Conservation (phyloP, 2,329 filamentous ascomycete genomes). For the Thielaviopsis ethacetica region DNA sequence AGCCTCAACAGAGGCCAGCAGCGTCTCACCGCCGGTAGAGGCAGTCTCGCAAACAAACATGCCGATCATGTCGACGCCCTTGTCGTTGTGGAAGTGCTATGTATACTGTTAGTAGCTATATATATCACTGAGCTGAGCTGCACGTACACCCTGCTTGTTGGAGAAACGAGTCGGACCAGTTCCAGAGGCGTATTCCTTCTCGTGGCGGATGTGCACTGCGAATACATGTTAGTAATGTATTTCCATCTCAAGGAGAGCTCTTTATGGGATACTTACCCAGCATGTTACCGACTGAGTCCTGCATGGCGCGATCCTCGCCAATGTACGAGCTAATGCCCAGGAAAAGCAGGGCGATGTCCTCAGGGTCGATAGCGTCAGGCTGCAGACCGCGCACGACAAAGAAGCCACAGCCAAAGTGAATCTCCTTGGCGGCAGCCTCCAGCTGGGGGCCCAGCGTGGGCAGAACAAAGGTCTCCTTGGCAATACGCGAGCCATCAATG, state of each 20-base stretch:
- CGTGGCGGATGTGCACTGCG: slow-evolving; percentile 25
- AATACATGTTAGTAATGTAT: slow-evolving; percentile 10
- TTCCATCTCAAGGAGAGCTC: too few relatives aligned
- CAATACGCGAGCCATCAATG: slow-evolving; percentile 23
- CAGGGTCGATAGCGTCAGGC: slow-evolving; percentile 27
- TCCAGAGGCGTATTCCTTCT: slow-evolving; percentile 26
- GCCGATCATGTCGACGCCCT: slow-evolving; percentile 31
- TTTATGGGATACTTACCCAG: slow-evolving; percentile 22
- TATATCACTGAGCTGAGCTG: background rate
- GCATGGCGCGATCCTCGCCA: slow-evolving; percentile 34
- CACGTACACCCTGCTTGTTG: slow-evolving; percentile 25
- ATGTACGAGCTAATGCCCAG: slow-evolving; percentile 40
- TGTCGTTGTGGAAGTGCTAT: slow-evolving; percentile 26
- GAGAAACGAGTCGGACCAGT: slow-evolving; percentile 32
- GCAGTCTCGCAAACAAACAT: slow-evolving; percentile 30
- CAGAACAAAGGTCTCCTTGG: slow-evolving; percentile 24
- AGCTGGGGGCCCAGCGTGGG: slow-evolving; percentile 22
- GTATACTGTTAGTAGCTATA: background rate
- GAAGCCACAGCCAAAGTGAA: slow-evolving; percentile 32
- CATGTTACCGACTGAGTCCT: slow-evolving; percentile 31
- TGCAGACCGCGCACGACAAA: slow-evolving; percentile 38
- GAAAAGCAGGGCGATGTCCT: slow-evolving; percentile 40
- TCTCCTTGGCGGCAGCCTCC: slow-evolving; percentile 18
- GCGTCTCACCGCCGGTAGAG: slow-evolving; percentile 27
- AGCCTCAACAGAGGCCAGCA: slow-evolving; percentile 25